Base-by-base conservation (phyloP, 805 yeast species). In the Metschnikowia reukaufii region DNA sequence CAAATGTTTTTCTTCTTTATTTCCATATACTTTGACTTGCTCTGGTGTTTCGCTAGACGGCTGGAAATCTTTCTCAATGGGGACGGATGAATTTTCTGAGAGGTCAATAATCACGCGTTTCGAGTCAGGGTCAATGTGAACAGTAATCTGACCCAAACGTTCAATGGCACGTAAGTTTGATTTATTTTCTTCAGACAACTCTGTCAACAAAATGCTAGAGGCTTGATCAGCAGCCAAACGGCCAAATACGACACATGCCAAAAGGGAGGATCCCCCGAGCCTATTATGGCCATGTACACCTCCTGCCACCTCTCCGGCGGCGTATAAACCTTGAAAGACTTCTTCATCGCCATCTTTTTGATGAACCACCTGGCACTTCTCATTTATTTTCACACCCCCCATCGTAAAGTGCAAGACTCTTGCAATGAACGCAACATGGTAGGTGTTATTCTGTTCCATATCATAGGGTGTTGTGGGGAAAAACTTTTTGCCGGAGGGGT, bases 381-480 rank as follows among this genome's bases (percentile, higher is more conserved):
- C 76, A 57, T 80, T 72, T 46, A 81, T 78, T 60, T 74, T 74
- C 4, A 81, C 79, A 39, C 89, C 88, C 18, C 89, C 88, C 86
- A 82, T 82, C 7, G 87, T 79, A 62, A 81, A 82, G 61, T 82
- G 88, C 31, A 82, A 74, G 16, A 79, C 81, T 31, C 85, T 70
- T 5, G 83, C 78, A 37, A 80, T 71, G 49, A 68, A 75, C 1
- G 83, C 77, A 19, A 78, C 80, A 52, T 78, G 77, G 55, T 77
- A 77, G 30, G 59, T 60, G 16, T 69, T 65, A 7, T 68, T 65
- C 4, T 53, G 36, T 6, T 55, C 47, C 47, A 62, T 67, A 25
- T 56, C 59, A 44, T 76, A 66, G 6, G 83, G 83, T 4, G 75
- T 63, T 27, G 74, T 73, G 15, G 80, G 76, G 60, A 74, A 79